Evolutionary conservation across 2,329 filamentous ascomycete genomes (phyloP).

Genomic region (Penicillium capsulatum): DNA sequence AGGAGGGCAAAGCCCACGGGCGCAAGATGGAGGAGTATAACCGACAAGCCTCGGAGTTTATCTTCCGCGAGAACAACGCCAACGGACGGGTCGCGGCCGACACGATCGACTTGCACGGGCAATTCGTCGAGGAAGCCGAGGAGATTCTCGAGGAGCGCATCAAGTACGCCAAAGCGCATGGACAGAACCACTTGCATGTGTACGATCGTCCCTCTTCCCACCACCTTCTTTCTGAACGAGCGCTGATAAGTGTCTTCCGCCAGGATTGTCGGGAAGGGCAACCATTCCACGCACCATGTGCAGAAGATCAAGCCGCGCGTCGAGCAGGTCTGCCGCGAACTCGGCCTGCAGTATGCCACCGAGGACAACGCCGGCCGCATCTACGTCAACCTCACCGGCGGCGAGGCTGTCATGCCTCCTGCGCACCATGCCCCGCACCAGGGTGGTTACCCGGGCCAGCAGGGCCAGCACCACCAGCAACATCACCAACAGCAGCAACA

Average conservation of each 20-base stretch:
- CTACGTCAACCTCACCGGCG: conserved; percentile 79
- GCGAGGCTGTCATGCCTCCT: conserved; percentile 51
- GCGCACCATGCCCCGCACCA: conserved; percentile 47
- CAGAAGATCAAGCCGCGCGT: conserved; percentile 96
- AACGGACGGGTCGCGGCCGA: conserved; percentile 68
- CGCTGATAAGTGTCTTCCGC: too few species aligned
- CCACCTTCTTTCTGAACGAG: too few species aligned
- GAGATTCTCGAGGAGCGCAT: conserved; percentile 84
- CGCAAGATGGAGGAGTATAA: conserved; percentile 84
- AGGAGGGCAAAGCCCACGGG: conserved; percentile 80
- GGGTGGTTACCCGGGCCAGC: conserved; percentile 41
- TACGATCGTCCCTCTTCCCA: conserved; percentile 26
- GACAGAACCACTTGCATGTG: conserved; percentile 82
- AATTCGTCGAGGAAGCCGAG: conserved; percentile 92
- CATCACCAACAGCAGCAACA: conserved; percentile 48
- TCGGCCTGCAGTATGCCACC: conserved; percentile 76
- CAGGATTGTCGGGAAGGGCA: conserved; percentile 88
- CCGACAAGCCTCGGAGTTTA: conserved; percentile 84
- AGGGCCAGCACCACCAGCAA: conserved; percentile 34
- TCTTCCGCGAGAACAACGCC: conserved; percentile 93
- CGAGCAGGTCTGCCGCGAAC: conserved; percentile 76
- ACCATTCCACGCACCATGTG: conserved; percentile 74
- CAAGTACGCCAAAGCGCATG: conserved; percentile 65
- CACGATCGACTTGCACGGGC: conserved; percentile 89
- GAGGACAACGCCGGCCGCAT: conserved; percentile 89